Evolutionary conservation across 2,329 filamentous ascomycete species (phyloP).

Genomic region (Cladosporium sp.): DNA sequence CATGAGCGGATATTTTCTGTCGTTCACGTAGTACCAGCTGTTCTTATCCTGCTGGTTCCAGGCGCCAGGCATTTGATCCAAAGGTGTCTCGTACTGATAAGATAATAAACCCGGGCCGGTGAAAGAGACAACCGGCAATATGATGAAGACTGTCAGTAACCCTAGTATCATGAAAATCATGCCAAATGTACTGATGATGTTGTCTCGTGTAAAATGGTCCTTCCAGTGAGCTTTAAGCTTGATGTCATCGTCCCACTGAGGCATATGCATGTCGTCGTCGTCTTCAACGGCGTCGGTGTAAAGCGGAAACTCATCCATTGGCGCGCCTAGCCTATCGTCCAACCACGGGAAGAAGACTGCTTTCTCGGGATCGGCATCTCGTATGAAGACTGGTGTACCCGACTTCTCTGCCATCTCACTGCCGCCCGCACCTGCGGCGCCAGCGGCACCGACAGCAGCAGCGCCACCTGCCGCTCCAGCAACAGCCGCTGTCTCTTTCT

Average conservation of each 20-base stretch:
- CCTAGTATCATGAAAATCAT: conserved; percentile 45
- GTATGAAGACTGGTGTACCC: conserved; percentile 27
- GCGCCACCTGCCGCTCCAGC: conserved; percentile 15
- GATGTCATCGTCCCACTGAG: conserved; percentile 47
- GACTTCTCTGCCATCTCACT: conserved; percentile 4
- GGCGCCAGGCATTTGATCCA: conserved; percentile 35
- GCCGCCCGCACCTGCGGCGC: neutral
- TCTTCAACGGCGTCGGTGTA: conserved; percentile 49
- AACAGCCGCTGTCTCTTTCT: conserved; percentile 15
- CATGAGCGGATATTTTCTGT: conserved; percentile 37
- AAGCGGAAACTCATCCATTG: conserved; percentile 41
- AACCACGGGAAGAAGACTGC: conserved; percentile 37
- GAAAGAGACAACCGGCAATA: conserved; percentile 48
- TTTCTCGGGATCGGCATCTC: conserved; percentile 32
- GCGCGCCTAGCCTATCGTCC: conserved; percentile 46
- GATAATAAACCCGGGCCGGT: conserved; percentile 37
- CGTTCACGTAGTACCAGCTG: conserved; percentile 12
- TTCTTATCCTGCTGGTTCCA: conserved; percentile 5
- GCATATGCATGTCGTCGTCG: conserved; percentile 54
- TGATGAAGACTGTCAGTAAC: conserved; percentile 47
- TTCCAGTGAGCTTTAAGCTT: conserved; percentile 38
- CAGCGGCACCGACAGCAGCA: conserved; percentile 14
- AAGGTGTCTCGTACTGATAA: conserved; percentile 36
- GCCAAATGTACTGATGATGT: conserved; percentile 41
- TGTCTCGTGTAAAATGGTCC: conserved; percentile 44